A percentile compares a stretch with the other conserved stretches of the same genome.
Evolutionary conservation across 352 stramenopile genomes (phyloP).

Genomic region (Peronospora belbahrii): DNA sequence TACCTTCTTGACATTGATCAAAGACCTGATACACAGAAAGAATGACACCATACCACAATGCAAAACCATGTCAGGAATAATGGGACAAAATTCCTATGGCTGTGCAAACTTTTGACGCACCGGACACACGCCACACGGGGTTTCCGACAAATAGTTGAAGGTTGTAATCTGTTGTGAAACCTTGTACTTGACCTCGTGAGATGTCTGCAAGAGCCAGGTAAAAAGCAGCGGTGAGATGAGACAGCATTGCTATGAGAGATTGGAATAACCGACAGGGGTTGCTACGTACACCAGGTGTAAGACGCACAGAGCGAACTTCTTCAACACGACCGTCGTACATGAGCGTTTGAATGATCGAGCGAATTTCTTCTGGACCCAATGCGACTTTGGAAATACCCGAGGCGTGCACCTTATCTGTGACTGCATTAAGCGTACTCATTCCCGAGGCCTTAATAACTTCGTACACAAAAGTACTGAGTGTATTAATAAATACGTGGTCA

Average conservation of each 20-base stretch:
- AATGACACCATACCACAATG: too few relatives aligned
- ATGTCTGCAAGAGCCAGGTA: conserved; percentile 25
- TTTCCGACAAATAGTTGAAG: conserved; percentile 86
- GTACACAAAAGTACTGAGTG: conserved; percentile 92
- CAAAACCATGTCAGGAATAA: too few relatives aligned
- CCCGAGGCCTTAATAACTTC: conserved; percentile 84
- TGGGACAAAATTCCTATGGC: neutral
- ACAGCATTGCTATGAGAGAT: neutral
- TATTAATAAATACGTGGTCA: conserved; percentile 98
- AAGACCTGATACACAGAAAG: conserved; percentile 72
- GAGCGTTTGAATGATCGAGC: conserved; percentile 88
- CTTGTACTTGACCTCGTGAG: conserved; percentile 84
- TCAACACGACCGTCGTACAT: conserved; percentile 89
- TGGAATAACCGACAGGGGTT: neutral
- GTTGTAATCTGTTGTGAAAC: conserved; percentile 80
- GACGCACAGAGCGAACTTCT: conserved; percentile 78
- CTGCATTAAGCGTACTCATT: conserved; percentile 82
- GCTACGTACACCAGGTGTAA: conserved; percentile 61
- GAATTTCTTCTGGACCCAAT: conserved; percentile 84
- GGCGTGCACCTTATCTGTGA: conserved; percentile 86
- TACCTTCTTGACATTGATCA: conserved; percentile 86
- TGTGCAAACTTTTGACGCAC: conserved; percentile 27
- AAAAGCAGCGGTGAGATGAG: conserved; percentile 1
- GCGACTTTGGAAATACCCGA: conserved; percentile 89
- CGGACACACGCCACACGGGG: conserved; percentile 84